These are phyloP conservation scores for Fraxinus ornus DNA, from an alignment of 305 asterid species.

Conservation along the genomic window DNA sequence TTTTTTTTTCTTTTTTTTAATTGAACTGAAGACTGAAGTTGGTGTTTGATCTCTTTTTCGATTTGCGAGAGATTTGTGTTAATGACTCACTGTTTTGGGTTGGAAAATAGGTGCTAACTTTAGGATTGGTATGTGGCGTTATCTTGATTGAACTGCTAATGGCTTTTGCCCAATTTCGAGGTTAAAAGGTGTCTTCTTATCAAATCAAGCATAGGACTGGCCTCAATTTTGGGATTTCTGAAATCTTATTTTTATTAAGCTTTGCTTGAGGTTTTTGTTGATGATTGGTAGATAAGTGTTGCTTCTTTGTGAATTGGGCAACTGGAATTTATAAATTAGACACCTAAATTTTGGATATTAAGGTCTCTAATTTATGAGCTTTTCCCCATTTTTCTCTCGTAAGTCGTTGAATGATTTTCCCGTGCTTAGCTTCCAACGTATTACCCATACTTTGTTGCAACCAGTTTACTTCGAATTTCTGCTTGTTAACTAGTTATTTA, in stretches of 20 bases:
- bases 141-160: conserved; percentile 17
- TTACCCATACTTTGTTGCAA: background rate
- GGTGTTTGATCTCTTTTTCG: conserved; percentile 6
- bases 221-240: background rate
- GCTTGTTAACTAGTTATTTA: background rate
- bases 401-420: background rate
- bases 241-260: background rate
- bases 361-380: background rate
- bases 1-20: background rate
- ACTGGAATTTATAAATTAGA: background rate
- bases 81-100: background rate
- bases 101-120: conserved; percentile 25
- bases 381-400: background rate
- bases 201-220: background rate
- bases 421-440: background rate
- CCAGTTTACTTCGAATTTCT: background rate
- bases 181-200: background rate
- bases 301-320: background rate
- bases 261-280: background rate
- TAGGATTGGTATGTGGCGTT: background rate
- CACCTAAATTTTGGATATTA: background rate
- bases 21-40: conserved; percentile 14
- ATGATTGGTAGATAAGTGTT: background rate
- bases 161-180: conserved; percentile 12
- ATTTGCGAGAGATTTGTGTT: conserved; percentile 14